A percentile compares a stretch with the other conserved stretches of the same genome.
Evolutionary conservation across 495 filamentous ascomycete genomes (phyloP).

Genomic region (Patellaria atrata): DNA sequence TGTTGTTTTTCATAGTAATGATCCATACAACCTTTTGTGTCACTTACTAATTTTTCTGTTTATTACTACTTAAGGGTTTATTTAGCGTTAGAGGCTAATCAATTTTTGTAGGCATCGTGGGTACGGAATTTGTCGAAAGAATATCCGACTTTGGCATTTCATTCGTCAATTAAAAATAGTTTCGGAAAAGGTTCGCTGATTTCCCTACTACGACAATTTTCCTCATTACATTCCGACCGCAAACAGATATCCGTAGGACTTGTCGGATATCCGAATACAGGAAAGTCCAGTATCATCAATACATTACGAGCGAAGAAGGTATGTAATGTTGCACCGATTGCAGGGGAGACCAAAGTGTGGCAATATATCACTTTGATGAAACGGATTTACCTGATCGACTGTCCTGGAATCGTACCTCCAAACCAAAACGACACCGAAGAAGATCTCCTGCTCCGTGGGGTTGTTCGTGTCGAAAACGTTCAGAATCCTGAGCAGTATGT

Average conservation of each 20-base stretch:
- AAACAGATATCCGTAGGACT: constrained; percentile 50
- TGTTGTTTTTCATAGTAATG: constrained; percentile 96
- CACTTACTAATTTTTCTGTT: background rate
- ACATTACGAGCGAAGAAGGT: constrained; percentile 69
- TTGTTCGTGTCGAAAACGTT: constrained; percentile 87
- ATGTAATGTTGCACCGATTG: constrained; percentile 87
- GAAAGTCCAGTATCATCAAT: constrained; percentile 31
- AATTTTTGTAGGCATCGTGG: constrained; percentile 60
- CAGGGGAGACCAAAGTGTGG: constrained; percentile 87
- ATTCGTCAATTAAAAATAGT: constrained; percentile 81
- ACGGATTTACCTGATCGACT: constrained; percentile 92
- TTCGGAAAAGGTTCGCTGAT: constrained; percentile 32
- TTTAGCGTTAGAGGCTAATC: constrained; percentile 18
- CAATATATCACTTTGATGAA: constrained; percentile 97
- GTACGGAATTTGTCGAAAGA: constrained; percentile 68
- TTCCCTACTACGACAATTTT: constrained; percentile 59
- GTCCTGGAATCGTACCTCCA: constrained; percentile 88
- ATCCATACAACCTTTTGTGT: constrained; percentile 59
- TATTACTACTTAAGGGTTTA: too few species aligned
- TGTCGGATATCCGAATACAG: constrained; percentile 32
- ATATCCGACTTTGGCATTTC: constrained; percentile 85
- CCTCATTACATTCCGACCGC: constrained; percentile 71
- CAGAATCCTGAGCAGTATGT: constrained; percentile 94
- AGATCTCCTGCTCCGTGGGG: constrained; percentile 84
- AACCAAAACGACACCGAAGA: constrained; percentile 63